phyloP scores from a whole-genome alignment of 257 asterid species.

The Solanum appendiculatum region DNA sequence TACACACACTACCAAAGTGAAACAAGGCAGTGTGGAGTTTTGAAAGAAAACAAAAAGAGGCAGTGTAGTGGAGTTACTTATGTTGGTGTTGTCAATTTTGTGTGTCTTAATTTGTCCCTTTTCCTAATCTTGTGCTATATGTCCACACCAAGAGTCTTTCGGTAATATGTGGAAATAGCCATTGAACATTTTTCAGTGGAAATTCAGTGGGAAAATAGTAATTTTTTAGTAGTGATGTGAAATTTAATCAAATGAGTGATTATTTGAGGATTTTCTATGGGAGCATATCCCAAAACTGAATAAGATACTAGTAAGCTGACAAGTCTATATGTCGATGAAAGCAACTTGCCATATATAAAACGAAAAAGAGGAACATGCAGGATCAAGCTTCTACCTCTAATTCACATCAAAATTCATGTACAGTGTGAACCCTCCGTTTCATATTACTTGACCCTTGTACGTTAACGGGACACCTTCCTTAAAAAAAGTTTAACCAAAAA shows the following conservation, averaged over 20 bases:
- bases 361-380: neutral
- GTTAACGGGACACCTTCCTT: too few species aligned
- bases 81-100: neutral
- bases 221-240: neutral
- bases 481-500: too few species aligned
- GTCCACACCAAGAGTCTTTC: neutral
- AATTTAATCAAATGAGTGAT: neutral
- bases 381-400: neutral
- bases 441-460: neutral
- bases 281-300: neutral
- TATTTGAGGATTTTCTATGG: neutral
- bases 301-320: neutral
- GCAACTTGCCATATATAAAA: neutral
- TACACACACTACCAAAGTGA: conserved; percentile 1
- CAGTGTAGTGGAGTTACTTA: neutral
- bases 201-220: neutral
- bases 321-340: neutral
- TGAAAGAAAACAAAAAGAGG: neutral
- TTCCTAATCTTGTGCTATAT: neutral
- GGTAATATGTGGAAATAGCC: neutral
- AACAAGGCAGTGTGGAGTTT: neutral
- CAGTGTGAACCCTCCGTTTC: too few species aligned
- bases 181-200: neutral
- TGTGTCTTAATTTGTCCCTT: neutral
- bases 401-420: neutral